A percentile compares a stretch with the other conserved stretches of the same genome.
phyloP scores from a whole-genome alignment of 768 basidiomycete species.

The Vararia minispora region DNA sequence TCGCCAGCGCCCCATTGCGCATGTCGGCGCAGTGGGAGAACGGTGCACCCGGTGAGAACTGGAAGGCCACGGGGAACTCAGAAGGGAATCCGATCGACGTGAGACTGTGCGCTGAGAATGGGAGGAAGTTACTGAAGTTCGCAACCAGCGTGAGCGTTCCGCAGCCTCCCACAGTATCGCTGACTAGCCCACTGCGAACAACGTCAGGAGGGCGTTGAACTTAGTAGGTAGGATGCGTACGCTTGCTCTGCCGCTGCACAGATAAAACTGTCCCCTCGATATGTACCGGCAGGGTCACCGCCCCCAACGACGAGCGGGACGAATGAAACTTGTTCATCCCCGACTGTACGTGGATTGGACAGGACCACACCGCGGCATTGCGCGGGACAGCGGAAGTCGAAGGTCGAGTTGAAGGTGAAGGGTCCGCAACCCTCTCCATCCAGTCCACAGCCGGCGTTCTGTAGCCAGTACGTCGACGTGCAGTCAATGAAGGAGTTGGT shows the following conservation, averaged over 20 bases:
- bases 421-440: constrained; percentile 57
- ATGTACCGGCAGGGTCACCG: constrained; percentile 58
- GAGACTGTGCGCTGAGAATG: constrained; percentile 49
- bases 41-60: constrained; percentile 35
- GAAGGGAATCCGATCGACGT: constrained; percentile 65
- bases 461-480: constrained; percentile 59
- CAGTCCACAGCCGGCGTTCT: constrained; percentile 63
- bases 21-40: constrained; percentile 62
- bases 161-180: constrained; percentile 64
- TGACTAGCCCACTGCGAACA: constrained; percentile 46
- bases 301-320: constrained; percentile 80
- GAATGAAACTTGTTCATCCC: constrained; percentile 50
- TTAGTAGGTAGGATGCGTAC: constrained; percentile 30
- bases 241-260: constrained; percentile 78
- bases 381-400: constrained; percentile 77
- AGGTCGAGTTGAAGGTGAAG: constrained; percentile 44
- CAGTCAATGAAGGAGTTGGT: constrained; percentile 53
- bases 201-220: neutral
- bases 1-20: constrained; percentile 55
- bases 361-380: constrained; percentile 52
- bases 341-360: constrained; percentile 66
- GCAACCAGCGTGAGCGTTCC: constrained; percentile 57
- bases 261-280: constrained; percentile 77
- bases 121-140: constrained; percentile 60
- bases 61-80: constrained; percentile 61